These are phyloP conservation scores for Sphaerostilbella broomeana DNA, from an alignment of 2,329 filamentous ascomycete species.

Conservation along the genomic window DNA sequence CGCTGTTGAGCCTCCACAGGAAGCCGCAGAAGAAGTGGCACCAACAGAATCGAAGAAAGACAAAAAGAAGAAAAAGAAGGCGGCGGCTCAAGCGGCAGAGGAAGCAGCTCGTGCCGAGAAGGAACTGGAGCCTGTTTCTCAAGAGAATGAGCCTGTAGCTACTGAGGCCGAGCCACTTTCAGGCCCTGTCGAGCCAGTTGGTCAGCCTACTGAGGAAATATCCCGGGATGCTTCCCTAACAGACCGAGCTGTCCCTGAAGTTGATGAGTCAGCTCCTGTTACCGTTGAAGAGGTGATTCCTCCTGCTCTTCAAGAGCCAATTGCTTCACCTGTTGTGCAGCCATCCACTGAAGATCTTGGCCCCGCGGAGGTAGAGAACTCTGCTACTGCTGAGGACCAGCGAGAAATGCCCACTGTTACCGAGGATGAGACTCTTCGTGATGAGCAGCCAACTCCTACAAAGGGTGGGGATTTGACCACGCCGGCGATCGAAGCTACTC, in stretches of 20 bases:
- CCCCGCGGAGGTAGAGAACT: conserved; percentile 3
- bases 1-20: no score
- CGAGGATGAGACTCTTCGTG: no score
- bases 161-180: neutral
- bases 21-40: no score
- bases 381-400: no score
- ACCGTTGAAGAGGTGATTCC: neutral
- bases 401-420: no score
- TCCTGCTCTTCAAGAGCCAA: neutral
- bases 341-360: conserved; percentile 8
- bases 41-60: no score
- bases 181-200: neutral
- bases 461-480: neutral
- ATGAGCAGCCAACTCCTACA: neutral
- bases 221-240: neutral
- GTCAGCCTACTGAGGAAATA: neutral
- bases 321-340: neutral
- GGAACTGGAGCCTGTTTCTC: neutral
- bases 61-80: no score
- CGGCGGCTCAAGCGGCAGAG: no score
- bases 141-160: neutral
- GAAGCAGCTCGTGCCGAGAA: no score
- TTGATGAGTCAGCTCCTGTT: neutral
- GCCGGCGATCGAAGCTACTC: neutral
- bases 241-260: neutral